Evolutionary conservation across 352 stramenopile genomes (phyloP).

Genomic region (Phytophthora sp.): DNA sequence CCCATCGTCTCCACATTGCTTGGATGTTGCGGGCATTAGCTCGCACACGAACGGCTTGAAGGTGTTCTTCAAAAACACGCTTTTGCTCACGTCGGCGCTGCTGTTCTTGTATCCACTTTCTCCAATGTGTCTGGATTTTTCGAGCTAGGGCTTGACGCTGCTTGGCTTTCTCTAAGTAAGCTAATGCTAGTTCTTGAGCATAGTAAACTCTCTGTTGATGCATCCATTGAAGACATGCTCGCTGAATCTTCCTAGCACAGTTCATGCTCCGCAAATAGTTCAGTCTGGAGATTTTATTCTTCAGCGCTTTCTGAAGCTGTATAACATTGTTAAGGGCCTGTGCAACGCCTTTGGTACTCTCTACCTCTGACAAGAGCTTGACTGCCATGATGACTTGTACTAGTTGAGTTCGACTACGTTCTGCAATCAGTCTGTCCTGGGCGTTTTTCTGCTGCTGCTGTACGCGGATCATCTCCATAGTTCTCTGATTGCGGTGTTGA

Average conservation of each 20-base stretch:
- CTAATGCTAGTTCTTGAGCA: conserved; percentile 10
- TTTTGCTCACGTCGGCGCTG: conserved; percentile 18
- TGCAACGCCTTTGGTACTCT: conserved; percentile 10
- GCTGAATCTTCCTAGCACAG: conserved; percentile 31
- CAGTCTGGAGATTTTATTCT: conserved; percentile 13
- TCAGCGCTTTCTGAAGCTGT: conserved; percentile 5
- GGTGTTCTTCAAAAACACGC: not conserved
- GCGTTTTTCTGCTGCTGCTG: conserved; percentile 25
- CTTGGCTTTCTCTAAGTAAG: conserved; percentile 9
- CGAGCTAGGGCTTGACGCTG: conserved; percentile 14
- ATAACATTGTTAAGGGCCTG: conserved; percentile 12
- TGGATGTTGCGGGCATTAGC: conserved; percentile 15
- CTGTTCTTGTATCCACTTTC: conserved; percentile 5
- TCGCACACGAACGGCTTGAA: conserved; percentile 4
- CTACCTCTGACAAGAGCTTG: conserved; percentile 36
- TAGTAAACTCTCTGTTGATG: conserved; percentile 10
- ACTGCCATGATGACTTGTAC: conserved; percentile 43
- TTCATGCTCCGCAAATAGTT: conserved; percentile 16
- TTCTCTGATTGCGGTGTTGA: conserved; percentile 21
- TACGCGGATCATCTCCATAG: conserved; percentile 12
- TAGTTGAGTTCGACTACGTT: conserved; percentile 30
- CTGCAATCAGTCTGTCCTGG: conserved; percentile 24
- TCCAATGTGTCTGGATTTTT: conserved; percentile 28
- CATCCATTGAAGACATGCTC: conserved; percentile 21
- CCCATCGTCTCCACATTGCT: conserved; percentile 1